A percentile compares a stretch with the other conserved stretches of the same genome.
These are phyloP conservation scores for Scenedesmus sp. DNA, from an alignment of 163 green algal species.

Conservation along the genomic window DNA sequence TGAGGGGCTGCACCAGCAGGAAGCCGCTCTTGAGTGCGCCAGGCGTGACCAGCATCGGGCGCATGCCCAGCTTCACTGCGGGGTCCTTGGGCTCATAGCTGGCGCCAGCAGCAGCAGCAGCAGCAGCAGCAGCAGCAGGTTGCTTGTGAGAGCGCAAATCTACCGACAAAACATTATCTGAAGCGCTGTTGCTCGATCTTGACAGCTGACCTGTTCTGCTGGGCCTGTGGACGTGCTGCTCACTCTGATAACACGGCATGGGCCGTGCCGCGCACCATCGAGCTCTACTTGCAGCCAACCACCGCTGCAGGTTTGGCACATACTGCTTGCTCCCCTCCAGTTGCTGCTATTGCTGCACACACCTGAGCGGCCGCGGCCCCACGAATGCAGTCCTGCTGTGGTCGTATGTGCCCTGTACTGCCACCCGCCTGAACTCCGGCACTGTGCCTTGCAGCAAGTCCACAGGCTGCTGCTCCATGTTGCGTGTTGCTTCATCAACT, in stretches of 20 bases:
- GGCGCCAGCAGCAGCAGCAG: neutral
- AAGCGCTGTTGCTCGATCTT: neutral
- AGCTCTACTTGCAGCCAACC: neutral
- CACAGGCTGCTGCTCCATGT: constrained; percentile 40
- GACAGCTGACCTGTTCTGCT: neutral
- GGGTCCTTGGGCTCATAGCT: constrained; percentile 49
- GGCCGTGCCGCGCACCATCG: neutral
- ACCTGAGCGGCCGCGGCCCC: constrained; percentile 45
- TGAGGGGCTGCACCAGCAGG: constrained; percentile 49
- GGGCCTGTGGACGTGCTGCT: no score
- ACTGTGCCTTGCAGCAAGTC: constrained; percentile 40
- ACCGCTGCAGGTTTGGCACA: neutral
- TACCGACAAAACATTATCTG: neutral
- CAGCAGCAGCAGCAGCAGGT: neutral
- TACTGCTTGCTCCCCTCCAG: neutral
- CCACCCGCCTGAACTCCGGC: constrained; percentile 34
- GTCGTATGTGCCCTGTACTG: constrained; percentile 39
- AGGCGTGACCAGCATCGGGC: constrained; percentile 38
- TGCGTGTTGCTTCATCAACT: constrained; percentile 13
- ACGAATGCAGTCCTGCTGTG: constrained; percentile 48
- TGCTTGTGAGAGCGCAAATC: no score
- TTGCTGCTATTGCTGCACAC: neutral
- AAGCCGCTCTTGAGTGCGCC: constrained; percentile 49
- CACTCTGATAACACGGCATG: neutral
- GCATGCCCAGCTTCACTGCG: constrained; percentile 43